Conservation (phyloP, 768 basidiomycete species). For the Holtermannia corniformis region DNA sequence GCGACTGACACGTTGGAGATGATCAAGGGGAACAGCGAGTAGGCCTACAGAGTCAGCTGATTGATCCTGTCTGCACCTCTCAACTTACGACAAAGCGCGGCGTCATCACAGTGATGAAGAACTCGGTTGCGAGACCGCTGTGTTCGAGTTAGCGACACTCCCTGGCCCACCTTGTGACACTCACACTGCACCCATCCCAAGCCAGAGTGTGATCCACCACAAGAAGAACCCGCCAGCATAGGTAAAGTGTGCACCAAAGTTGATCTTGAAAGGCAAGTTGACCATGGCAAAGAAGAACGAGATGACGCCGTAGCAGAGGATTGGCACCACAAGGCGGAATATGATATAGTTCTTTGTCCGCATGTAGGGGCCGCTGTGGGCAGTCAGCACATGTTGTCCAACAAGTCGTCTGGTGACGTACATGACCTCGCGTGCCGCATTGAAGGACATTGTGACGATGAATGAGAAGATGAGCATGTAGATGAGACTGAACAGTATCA, state of each 20-base stretch:
- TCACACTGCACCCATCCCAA: conserved; percentile 37
- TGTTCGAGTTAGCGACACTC: background rate
- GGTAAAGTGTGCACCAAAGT: conserved; percentile 43
- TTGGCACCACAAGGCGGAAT: conserved; percentile 41
- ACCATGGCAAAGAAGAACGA: conserved; percentile 46
- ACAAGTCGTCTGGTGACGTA: conserved; percentile 3
- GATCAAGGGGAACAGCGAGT: conserved; percentile 38
- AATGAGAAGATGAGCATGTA: conserved; percentile 41
- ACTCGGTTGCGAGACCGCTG: conserved; percentile 38
- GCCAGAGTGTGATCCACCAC: conserved; percentile 39
- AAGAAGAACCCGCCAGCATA: conserved; percentile 43
- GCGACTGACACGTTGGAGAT: conserved; percentile 35
- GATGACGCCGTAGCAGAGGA: conserved; percentile 42
- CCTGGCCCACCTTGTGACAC: conserved; percentile 4
- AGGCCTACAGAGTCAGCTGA: too few species aligned
- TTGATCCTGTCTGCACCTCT: too few species aligned
- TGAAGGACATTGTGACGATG: conserved; percentile 35
- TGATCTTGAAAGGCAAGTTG: conserved; percentile 45
- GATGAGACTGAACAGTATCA: conserved; percentile 25
- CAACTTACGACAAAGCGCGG: conserved; percentile 41
- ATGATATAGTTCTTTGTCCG: conserved; percentile 39
- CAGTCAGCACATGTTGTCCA: background rate
- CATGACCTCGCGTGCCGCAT: conserved; percentile 37
- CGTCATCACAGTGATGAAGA: conserved; percentile 41
- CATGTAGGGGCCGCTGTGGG: conserved; percentile 43